These are phyloP conservation scores for Fusarium sp. DNA, from an alignment of 2,329 filamentous ascomycete genomes.

Conservation along the genomic window DNA sequence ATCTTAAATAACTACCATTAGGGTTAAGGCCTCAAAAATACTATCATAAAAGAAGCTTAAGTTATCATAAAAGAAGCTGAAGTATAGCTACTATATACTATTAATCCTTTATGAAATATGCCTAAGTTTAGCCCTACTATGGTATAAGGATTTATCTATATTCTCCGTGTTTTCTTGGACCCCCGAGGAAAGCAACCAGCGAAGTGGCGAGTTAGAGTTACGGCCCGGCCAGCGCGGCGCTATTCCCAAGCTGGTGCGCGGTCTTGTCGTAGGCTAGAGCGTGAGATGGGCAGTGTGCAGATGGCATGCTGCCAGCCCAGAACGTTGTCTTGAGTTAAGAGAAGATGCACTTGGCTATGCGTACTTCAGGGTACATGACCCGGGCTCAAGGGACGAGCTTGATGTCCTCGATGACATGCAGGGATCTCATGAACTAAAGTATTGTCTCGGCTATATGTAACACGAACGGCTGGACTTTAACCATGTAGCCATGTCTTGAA, in stretches of 20 bases:
- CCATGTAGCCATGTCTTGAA: neutral
- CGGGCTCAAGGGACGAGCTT: neutral
- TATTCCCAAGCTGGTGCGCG: neutral
- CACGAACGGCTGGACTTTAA: neutral
- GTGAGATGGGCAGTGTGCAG: neutral
- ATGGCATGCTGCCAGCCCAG: neutral
- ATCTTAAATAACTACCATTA: too few relatives aligned
- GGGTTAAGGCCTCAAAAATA: too few relatives aligned
- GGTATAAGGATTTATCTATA: too few relatives aligned
- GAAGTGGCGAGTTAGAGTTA: neutral
- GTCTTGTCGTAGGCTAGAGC: neutral
- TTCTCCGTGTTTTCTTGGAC: too few relatives aligned
- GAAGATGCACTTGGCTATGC: neutral
- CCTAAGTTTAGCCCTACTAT: too few relatives aligned
- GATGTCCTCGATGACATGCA: neutral
- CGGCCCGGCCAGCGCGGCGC: conserved; percentile 4
- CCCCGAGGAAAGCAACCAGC: too few relatives aligned
- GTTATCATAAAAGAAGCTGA: too few relatives aligned
- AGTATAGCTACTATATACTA: too few relatives aligned
- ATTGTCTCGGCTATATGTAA: conserved; percentile 3
- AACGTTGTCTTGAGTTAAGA: neutral
- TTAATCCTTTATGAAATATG: too few relatives aligned
- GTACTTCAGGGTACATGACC: conserved; percentile 2
- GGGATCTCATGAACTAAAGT: conserved; percentile 1
- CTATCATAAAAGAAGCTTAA: too few relatives aligned